Conservation (phyloP, 345 rosid genomes). For the Passiflora organensis region DNA sequence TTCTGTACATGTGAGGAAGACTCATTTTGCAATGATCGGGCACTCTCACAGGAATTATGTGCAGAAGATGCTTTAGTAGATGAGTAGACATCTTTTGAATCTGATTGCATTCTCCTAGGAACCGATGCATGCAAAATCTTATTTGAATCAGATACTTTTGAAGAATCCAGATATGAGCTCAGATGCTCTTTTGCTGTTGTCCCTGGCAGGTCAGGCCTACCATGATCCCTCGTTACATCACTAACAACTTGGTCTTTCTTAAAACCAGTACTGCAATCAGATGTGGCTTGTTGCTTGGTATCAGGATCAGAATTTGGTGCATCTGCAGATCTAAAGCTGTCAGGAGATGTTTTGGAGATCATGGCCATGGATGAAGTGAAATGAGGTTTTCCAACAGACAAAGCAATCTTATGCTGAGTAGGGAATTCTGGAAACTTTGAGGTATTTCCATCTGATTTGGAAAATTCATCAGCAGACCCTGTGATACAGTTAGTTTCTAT, state of each 20-base stretch:
- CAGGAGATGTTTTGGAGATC: conserved; percentile 35
- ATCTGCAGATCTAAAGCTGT: conserved; percentile 41
- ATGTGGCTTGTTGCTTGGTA: conserved; percentile 31
- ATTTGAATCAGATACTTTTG: conserved; percentile 43
- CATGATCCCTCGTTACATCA: conserved; percentile 39
- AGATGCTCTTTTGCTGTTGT: conserved; percentile 44
- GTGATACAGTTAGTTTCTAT: conserved; percentile 36
- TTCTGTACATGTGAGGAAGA: conserved; percentile 30
- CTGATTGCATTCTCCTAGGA: conserved; percentile 41
- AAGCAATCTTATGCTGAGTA: conserved; percentile 36
- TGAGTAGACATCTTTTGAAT: conserved; percentile 48
- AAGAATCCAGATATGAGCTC: conserved; percentile 34
- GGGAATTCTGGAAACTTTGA: conserved; percentile 28
- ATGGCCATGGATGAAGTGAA: conserved; percentile 29
- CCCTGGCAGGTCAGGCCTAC: conserved; percentile 32
- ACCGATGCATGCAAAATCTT: conserved; percentile 49
- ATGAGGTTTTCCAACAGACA: conserved; percentile 45
- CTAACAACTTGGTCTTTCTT: conserved; percentile 44
- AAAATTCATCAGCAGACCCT: conserved; percentile 32
- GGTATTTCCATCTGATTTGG: conserved; percentile 33
- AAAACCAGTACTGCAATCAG: conserved; percentile 30
- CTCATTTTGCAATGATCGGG: conserved; percentile 36
- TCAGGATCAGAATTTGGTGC: conserved; percentile 32
- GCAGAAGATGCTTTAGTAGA: conserved; percentile 44
- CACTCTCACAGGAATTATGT: conserved; percentile 48